Conservation (phyloP, 371 early-diverging fungal genomes). For the Rhizopus stolonifer region DNA sequence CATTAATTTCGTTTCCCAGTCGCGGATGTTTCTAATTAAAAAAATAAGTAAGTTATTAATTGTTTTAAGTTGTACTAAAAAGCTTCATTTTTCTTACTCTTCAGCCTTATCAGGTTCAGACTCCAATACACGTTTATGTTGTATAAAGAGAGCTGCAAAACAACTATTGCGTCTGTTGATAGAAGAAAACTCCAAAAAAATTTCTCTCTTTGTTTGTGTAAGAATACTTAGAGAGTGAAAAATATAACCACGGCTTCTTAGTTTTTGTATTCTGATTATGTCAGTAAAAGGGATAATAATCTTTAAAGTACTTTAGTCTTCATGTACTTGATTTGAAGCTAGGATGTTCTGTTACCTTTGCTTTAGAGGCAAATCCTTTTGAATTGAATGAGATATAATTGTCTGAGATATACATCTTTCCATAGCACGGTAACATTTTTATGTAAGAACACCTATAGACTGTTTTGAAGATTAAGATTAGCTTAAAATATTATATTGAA, state of each 20-base stretch:
- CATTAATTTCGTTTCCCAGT: constrained; percentile 36
- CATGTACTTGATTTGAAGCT: too few species aligned
- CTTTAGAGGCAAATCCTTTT: constrained; percentile 56
- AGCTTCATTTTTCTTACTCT: constrained; percentile 8
- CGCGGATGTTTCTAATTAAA: constrained; percentile 18
- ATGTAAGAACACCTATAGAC: constrained; percentile 50
- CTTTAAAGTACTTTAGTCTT: too few species aligned
- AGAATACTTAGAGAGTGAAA: constrained; percentile 20
- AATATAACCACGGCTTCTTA: constrained; percentile 40
- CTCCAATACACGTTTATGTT: constrained; percentile 23
- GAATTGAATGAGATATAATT: constrained; percentile 70
- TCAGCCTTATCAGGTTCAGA: constrained; percentile 15
- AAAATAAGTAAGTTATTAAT: too few species aligned
- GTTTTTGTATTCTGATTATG: constrained; percentile 40
- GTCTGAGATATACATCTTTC: constrained; percentile 67
- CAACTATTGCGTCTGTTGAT: constrained; percentile 42
- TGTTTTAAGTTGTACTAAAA: not conserved
- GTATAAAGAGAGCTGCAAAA: constrained; percentile 40
- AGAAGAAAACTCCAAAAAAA: constrained; percentile 47
- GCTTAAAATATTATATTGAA: not conserved
- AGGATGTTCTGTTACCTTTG: constrained; percentile 45
- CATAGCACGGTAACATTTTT: constrained; percentile 57
- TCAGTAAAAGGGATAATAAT: constrained; percentile 49
- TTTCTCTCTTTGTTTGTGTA: constrained; percentile 26
- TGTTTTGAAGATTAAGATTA: not conserved